Conservation (phyloP, 805 yeast species). For the Debaryomyces maramus region DNA sequence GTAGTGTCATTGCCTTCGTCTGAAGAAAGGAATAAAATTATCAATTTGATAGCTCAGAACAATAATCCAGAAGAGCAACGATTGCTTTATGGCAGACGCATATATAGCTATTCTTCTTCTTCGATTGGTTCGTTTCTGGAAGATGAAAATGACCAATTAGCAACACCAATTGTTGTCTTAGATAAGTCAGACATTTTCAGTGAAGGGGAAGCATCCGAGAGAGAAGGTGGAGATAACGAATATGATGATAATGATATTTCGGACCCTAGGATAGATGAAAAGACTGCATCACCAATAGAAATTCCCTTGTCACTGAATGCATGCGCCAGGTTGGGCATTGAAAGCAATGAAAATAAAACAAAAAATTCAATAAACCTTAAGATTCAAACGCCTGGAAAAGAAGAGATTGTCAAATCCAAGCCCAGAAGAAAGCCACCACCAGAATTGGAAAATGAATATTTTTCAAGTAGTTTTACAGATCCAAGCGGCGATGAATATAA, state of each 20-base stretch:
- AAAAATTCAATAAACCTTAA: conserved; percentile 7
- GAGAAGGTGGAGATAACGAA: not conserved
- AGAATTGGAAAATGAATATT: conserved; percentile 3
- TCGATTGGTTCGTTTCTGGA: conserved; percentile 26
- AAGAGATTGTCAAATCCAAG: conserved; percentile 13
- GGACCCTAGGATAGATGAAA: not conserved
- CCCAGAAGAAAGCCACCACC: conserved; percentile 33
- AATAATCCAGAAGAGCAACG: not conserved
- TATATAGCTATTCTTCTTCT: conserved; percentile 22
- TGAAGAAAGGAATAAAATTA: conserved; percentile 2
- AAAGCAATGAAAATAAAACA: conserved; percentile 19
- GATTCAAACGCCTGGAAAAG: conserved; percentile 1
- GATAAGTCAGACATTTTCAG: not conserved
- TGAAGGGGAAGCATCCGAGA: conserved; percentile 2
- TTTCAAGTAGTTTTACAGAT: not conserved
- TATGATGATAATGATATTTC: conserved; percentile 8
- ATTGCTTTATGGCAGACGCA: not conserved
- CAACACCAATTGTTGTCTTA: conserved; percentile 4
- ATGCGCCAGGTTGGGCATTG: conserved; percentile 23
- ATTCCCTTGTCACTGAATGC: conserved; percentile 32
- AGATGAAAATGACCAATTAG: not conserved
- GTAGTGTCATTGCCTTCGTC: conserved; percentile 1
- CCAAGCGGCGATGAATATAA: not conserved
- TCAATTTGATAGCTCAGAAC: not conserved
- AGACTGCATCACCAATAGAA: conserved; percentile 21